Evolutionary conservation across 2,329 filamentous ascomycete species (phyloP).

Genomic region (Fusarium subglutinans): DNA sequence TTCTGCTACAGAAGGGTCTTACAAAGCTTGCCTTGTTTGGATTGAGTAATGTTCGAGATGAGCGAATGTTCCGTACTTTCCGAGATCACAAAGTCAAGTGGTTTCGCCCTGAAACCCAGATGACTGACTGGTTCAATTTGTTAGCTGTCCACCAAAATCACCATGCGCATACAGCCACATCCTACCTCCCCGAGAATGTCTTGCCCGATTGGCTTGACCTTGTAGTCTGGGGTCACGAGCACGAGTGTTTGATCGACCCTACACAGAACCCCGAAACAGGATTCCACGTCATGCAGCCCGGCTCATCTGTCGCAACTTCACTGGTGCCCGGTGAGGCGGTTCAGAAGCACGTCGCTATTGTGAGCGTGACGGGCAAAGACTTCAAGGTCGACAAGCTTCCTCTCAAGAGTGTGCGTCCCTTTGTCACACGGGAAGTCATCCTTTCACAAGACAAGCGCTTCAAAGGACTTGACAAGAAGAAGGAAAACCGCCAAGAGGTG

Average conservation of each 20-base stretch:
- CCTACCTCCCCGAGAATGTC: conserved; percentile 94
- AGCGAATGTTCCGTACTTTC: conserved; percentile 93
- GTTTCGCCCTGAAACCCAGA: conserved; percentile 82
- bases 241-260: conserved; percentile 93
- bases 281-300: conserved; percentile 97
- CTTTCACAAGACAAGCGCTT: conserved; percentile 80
- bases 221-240: conserved; percentile 96
- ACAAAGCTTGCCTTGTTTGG: conserved; percentile 95
- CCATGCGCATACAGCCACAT: conserved; percentile 87
- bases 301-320: conserved; percentile 95
- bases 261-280: conserved; percentile 83
- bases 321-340: conserved; percentile 89
- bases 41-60: conserved; percentile 94
- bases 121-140: conserved; percentile 93
- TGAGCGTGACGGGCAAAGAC: conserved; percentile 83
- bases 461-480: conserved; percentile 79
- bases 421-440: conserved; percentile 84
- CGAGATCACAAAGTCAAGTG: conserved; percentile 93
- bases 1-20: conserved; percentile 89
- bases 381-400: conserved; percentile 84
- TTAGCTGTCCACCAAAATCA: conserved; percentile 97
- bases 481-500: conserved; percentile 84
- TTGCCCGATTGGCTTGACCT: conserved; percentile 91
- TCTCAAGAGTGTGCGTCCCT: conserved; percentile 88
- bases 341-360: conserved; percentile 87